phyloP scores from a whole-genome alignment of 2,329 filamentous ascomycete genomes.

The Rasamsonia emersonii region DNA sequence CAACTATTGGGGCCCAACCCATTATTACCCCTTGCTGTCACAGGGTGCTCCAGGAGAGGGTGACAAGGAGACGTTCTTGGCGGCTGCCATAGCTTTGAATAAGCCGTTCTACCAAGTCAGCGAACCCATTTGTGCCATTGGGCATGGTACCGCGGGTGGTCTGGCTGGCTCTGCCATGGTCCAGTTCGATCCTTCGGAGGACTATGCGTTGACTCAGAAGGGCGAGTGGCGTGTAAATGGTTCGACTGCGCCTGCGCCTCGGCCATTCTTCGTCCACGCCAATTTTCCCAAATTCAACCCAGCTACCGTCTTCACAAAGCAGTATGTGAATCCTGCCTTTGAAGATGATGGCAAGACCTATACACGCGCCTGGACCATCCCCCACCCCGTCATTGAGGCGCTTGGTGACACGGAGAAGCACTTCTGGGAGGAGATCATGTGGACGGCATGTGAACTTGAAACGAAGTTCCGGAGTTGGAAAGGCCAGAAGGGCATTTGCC shows the following conservation, averaged over 20 bases:
- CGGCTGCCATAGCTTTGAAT: slow-evolving; percentile 33
- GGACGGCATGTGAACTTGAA: slow-evolving; percentile 31
- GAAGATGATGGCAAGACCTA: slow-evolving; percentile 22
- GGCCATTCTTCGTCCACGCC: slow-evolving; percentile 32
- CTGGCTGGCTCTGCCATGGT: slow-evolving; percentile 31
- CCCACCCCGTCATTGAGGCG: slow-evolving; percentile 18
- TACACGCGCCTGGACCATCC: slow-evolving; percentile 24
- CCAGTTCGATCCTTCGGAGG: slow-evolving; percentile 28
- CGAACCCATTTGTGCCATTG: slow-evolving; percentile 25
- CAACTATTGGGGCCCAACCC: slow-evolving; percentile 38
- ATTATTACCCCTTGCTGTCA: slow-evolving; percentile 39
- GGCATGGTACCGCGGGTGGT: slow-evolving; percentile 19
- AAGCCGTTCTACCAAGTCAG: slow-evolving; percentile 36
- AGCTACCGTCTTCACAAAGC: slow-evolving; percentile 25
- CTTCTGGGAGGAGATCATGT: slow-evolving; percentile 32
- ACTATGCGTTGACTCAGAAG: slow-evolving; percentile 19
- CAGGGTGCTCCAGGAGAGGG: slow-evolving; percentile 42
- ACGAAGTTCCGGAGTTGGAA: slow-evolving; percentile 24
- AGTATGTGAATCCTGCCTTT: slow-evolving; percentile 20
- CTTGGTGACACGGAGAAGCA: slow-evolving; percentile 30
- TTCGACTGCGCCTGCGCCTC: slow-evolving; percentile 20
- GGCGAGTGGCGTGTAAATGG: slow-evolving; percentile 19
- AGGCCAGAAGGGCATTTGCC: slow-evolving; percentile 23
- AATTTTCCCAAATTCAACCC: slow-evolving; percentile 35
- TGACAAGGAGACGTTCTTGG: slow-evolving; percentile 44